Conservation (phyloP, 1,284 basidiomycete genomes). For the Ustilago crameri region DNA sequence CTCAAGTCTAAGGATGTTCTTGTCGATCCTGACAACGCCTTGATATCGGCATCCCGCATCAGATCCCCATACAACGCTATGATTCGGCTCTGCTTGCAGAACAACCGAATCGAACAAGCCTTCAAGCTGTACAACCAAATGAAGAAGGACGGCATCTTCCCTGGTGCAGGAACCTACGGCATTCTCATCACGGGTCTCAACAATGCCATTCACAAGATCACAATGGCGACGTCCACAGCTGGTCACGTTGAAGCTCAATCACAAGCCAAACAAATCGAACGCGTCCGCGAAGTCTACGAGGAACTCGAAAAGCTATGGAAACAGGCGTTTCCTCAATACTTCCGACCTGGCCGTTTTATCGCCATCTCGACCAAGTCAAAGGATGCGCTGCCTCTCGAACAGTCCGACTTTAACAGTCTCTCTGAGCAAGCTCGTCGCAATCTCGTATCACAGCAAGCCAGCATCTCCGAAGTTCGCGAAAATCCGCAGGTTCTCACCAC, state of each 20-base stretch:
- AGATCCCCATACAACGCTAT: conserved; percentile 34
- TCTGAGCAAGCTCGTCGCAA: conserved; percentile 33
- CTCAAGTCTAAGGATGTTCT: conserved; percentile 36
- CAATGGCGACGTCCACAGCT: not conserved
- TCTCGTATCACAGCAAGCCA: conserved; percentile 40
- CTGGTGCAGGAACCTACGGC: conserved; percentile 23
- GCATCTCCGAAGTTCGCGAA: conserved; percentile 24
- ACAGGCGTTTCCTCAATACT: conserved; percentile 34
- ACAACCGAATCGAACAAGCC: conserved; percentile 16
- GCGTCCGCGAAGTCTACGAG: conserved; percentile 12
- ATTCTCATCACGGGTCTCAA: conserved; percentile 23
- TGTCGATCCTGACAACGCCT: conserved; percentile 31
- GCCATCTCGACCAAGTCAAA: not conserved
- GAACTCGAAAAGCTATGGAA: conserved; percentile 43
- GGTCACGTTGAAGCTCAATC: not conserved
- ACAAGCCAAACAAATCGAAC: conserved; percentile 11
- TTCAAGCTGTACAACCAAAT: conserved; percentile 36
- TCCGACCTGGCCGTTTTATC: not conserved
- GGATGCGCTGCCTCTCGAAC: conserved; percentile 6
- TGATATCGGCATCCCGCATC: conserved; percentile 41
- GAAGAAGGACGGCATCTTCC: conserved; percentile 51
- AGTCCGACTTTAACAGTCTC: conserved; percentile 14
- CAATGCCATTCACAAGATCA: not conserved
- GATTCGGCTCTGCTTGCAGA: conserved; percentile 23
- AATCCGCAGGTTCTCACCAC: conserved; percentile 24